Evolutionary conservation across 495 filamentous ascomycete species (phyloP).

Genomic region (Amorphotheca resinae): DNA sequence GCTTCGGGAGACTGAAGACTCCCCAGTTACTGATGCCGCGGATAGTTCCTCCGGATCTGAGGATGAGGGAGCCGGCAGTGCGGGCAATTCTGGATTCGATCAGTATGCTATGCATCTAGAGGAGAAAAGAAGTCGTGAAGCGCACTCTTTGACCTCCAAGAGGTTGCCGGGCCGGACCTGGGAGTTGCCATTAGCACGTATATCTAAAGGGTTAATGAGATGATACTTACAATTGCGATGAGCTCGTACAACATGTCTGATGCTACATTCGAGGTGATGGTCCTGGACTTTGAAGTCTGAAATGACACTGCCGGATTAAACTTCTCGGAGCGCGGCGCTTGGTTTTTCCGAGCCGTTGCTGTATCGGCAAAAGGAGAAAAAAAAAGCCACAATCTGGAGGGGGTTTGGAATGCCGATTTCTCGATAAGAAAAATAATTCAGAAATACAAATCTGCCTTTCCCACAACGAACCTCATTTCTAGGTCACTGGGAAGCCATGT

Average conservation of each 20-base stretch:
- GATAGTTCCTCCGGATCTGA: constrained; percentile 76
- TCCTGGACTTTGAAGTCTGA: not conserved
- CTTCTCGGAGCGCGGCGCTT: not conserved
- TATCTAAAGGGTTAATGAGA: not conserved
- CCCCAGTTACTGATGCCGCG: constrained; percentile 94
- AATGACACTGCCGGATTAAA: no score
- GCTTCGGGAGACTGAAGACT: constrained; percentile 65
- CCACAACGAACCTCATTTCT: not conserved
- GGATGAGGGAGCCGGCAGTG: constrained; percentile 71
- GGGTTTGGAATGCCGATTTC: not conserved
- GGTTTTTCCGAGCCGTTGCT: not conserved
- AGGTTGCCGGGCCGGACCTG: constrained; percentile 85
- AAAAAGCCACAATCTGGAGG: not conserved
- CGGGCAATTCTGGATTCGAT: constrained; percentile 58
- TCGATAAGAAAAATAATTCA: constrained; percentile 5
- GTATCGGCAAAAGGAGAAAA: not conserved
- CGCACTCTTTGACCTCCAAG: constrained; percentile 87
- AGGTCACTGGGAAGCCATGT: constrained; percentile 38
- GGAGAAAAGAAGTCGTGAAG: constrained; percentile 11
- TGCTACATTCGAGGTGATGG: constrained; percentile 1
- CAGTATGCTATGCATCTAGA: constrained; percentile 1
- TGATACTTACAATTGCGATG: constrained; percentile 71
- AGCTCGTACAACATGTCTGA: constrained; percentile 84
- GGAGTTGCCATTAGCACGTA: constrained; percentile 4
- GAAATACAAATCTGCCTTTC: not conserved